phyloP scores from a whole-genome alignment of 2,329 filamentous ascomycete species.

The Leptoxyphium fumago region DNA sequence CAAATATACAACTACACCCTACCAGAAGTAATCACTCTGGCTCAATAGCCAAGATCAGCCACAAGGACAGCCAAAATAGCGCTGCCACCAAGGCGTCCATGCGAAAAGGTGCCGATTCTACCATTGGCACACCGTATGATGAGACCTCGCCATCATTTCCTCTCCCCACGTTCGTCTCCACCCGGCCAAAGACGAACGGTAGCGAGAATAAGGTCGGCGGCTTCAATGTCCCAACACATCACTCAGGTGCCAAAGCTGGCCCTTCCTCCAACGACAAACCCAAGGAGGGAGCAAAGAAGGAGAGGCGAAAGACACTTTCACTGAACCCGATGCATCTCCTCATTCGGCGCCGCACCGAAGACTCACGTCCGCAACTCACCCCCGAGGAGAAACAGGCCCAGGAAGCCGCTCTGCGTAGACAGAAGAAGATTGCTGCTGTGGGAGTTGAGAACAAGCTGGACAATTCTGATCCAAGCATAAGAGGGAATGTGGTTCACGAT shows the following conservation, averaged over 20 bases:
- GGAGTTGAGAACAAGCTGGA: constrained; percentile 37
- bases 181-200: constrained; percentile 16
- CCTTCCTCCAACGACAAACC: constrained; percentile 12
- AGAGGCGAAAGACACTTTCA: constrained; percentile 25
- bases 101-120: background rate
- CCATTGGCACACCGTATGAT: constrained; percentile 15
- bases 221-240: constrained; percentile 20
- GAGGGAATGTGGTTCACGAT: constrained; percentile 49
- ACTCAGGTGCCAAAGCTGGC: constrained; percentile 1
- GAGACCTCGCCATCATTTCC: constrained; percentile 17
- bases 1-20: background rate
- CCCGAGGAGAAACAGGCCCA: constrained; percentile 12
- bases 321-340: constrained; percentile 48
- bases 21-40: background rate
- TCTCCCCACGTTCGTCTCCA: constrained; percentile 18
- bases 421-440: constrained; percentile 37
- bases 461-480: constrained; percentile 48
- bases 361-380: constrained; percentile 6
- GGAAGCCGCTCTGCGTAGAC: constrained; percentile 30
- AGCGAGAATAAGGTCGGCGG: constrained; percentile 19
- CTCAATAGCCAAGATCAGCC: background rate
- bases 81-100: background rate
- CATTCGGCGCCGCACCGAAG: constrained; percentile 39
- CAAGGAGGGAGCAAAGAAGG: constrained; percentile 35
- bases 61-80: background rate